These are phyloP conservation scores for Trametes polyzona DNA, from an alignment of 1,284 basidiomycete genomes.

Conservation along the genomic window DNA sequence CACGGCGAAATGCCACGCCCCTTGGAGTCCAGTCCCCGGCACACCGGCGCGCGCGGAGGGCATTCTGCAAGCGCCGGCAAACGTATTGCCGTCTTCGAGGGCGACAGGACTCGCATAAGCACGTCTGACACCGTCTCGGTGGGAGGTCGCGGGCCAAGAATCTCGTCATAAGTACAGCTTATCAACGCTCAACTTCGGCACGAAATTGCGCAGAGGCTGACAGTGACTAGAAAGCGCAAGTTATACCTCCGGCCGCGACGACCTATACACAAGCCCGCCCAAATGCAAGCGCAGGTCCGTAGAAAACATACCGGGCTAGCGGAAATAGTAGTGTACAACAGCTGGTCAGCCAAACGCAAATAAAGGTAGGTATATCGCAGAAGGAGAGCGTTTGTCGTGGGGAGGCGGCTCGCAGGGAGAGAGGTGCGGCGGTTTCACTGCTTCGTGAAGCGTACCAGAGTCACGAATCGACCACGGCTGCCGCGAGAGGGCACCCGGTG, in stretches of 20 bases:
- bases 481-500: slow-evolving; percentile 8
- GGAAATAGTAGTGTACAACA: slow-evolving; percentile 24
- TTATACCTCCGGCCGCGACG: background rate
- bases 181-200: no score
- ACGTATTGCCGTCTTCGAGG: background rate
- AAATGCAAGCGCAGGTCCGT: slow-evolving; percentile 13
- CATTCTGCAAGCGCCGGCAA: background rate
- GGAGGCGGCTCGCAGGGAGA: background rate
- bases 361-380: slow-evolving; percentile 13
- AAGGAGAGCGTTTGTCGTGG: background rate
- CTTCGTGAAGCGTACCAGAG: no score
- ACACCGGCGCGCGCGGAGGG: background rate
- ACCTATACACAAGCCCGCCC: slow-evolving; percentile 9
- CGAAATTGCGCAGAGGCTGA: background rate
- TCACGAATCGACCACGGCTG: slow-evolving; percentile 19
- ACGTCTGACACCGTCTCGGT: background rate
- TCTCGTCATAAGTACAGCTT: no score
- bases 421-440: background rate
- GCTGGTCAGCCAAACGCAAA: slow-evolving; percentile 3
- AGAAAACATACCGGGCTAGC: slow-evolving; percentile 15
- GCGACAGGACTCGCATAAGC: background rate
- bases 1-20: slow-evolving; percentile 1
- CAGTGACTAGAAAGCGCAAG: background rate
- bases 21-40: slow-evolving; percentile 10
- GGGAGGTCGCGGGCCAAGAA: no score